phyloP scores from a whole-genome alignment of 2,329 filamentous ascomycete species.

The Thermothelomyces thermophilus region DNA sequence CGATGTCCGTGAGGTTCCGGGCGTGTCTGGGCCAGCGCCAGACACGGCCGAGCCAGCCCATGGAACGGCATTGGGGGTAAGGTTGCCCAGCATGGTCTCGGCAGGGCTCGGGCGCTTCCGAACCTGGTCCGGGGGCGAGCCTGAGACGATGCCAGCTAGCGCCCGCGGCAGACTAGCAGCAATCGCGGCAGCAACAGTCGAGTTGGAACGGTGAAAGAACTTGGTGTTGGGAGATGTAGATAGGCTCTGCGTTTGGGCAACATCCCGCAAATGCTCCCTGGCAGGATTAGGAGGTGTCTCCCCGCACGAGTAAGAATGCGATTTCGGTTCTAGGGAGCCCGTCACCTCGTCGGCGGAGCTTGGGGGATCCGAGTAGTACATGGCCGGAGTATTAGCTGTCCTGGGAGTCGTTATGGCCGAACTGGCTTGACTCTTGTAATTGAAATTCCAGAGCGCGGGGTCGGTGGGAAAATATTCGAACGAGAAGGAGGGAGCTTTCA shows the following conservation, averaged over 20 bases:
- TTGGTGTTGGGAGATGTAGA: constrained; percentile 55
- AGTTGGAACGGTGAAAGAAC: constrained; percentile 47
- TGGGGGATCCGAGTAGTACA: constrained; percentile 49
- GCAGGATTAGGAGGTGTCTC: constrained; percentile 52
- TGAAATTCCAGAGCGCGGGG: constrained; percentile 46
- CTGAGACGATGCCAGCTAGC: constrained; percentile 35
- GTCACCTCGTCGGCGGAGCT: constrained; percentile 50
- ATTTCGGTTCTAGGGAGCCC: constrained; percentile 48
- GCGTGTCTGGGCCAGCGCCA: constrained; percentile 37
- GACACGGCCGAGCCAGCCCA: constrained; percentile 44
- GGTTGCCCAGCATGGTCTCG: constrained; percentile 51
- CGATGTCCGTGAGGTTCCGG: constrained; percentile 43
- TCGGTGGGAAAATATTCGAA: constrained; percentile 60
- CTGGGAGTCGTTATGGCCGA: constrained; percentile 53
- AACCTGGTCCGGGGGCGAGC: constrained; percentile 34
- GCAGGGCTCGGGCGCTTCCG: constrained; percentile 55
- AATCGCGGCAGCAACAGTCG: constrained; percentile 49
- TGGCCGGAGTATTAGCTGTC: constrained; percentile 48
- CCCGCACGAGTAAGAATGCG: constrained; percentile 54
- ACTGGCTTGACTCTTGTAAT: constrained; percentile 45
- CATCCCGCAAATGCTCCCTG: constrained; percentile 38
- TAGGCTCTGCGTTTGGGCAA: constrained; percentile 45
- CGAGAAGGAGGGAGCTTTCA: constrained; percentile 61
- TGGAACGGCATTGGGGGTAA: constrained; percentile 47
- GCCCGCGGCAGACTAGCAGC: constrained; percentile 47